Conservation (phyloP, 805 yeast genomes). For the Kodamaea jinghongensis region DNA sequence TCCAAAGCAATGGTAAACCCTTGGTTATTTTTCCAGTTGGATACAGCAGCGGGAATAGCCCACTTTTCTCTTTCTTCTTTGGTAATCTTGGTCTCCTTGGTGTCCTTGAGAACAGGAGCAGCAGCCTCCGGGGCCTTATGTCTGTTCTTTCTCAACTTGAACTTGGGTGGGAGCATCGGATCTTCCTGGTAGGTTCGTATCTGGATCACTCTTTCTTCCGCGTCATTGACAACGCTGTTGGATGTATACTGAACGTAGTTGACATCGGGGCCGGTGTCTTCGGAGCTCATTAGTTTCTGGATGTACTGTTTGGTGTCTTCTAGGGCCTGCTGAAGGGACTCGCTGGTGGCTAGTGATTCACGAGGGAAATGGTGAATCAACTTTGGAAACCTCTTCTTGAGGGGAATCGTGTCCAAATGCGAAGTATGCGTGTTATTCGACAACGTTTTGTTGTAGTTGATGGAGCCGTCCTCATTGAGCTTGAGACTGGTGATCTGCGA, state of each 20-base stretch:
- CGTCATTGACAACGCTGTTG: slow-evolving; percentile 12
- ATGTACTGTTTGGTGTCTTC: slow-evolving; percentile 57
- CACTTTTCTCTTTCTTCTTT: slow-evolving; percentile 75
- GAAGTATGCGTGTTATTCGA: slow-evolving; percentile 42
- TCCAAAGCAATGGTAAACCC: slow-evolving; percentile 84
- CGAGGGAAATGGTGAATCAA: slow-evolving; percentile 40
- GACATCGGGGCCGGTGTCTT: slow-evolving; percentile 31
- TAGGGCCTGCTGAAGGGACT: slow-evolving; percentile 46
- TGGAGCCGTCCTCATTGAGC: slow-evolving; percentile 25
- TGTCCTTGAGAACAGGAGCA: slow-evolving; percentile 57
- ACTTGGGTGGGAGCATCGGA: slow-evolving; percentile 83
- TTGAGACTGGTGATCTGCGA: slow-evolving; percentile 18
- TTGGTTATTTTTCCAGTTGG: slow-evolving; percentile 93
- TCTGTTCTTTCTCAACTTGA: slow-evolving; percentile 70
- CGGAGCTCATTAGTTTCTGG: slow-evolving; percentile 40
- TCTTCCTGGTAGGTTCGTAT: slow-evolving; percentile 69
- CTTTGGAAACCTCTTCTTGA: slow-evolving; percentile 42
- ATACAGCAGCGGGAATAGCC: slow-evolving; percentile 87
- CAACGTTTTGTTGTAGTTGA: slow-evolving; percentile 27
- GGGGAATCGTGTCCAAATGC: slow-evolving; percentile 59
- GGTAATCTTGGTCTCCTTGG: slow-evolving; percentile 44
- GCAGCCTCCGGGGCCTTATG: slow-evolving; percentile 58
- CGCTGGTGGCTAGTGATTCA: slow-evolving; percentile 34
- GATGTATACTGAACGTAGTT: slow-evolving; percentile 20
- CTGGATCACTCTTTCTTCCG: slow-evolving; percentile 46